Percentiles rank a stretch among this genome's conserved stretches.
phyloP scores from a whole-genome alignment of 345 rosid genomes.

The Geranium brycei region DNA sequence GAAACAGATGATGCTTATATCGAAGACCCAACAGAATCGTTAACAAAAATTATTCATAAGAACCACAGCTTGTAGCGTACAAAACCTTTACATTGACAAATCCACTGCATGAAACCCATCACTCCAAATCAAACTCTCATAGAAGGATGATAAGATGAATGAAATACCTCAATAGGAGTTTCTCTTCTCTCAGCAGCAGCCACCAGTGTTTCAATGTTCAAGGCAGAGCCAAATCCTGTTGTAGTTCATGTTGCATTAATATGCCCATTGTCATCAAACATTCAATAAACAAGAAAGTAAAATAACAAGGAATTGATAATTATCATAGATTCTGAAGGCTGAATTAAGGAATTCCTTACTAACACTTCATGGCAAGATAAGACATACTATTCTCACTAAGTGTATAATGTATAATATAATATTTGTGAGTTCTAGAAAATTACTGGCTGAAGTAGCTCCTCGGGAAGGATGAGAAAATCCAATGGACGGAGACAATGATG shows the following conservation, averaged over 20 bases:
- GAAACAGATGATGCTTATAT: no score
- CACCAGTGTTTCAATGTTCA: constrained; percentile 89
- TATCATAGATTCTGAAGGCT: background rate
- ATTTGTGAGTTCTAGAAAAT: constrained; percentile 14
- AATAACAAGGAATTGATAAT: background rate
- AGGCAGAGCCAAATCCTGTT: constrained; percentile 91
- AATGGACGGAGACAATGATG: constrained; percentile 40
- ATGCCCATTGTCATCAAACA: background rate
- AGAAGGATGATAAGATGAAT: background rate
- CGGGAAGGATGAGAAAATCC: constrained; percentile 59
- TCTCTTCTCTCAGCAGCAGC: constrained; percentile 97
- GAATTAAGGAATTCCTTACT: background rate
- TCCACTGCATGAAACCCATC: background rate
- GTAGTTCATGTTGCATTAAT: constrained; percentile 3
- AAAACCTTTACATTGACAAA: background rate
- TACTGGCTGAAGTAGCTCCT: constrained; percentile 69
- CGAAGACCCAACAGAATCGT: background rate
- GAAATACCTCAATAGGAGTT: constrained; percentile 66
- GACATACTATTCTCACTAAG: background rate
- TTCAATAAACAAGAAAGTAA: constrained; percentile 5
- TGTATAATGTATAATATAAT: background rate
- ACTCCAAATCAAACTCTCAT: background rate
- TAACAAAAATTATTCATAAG: background rate
- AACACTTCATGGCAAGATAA: background rate
- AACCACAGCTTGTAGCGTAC: background rate